phyloP scores from a whole-genome alignment of 73 alveolate genomes.

The Halteria grandinella region DNA sequence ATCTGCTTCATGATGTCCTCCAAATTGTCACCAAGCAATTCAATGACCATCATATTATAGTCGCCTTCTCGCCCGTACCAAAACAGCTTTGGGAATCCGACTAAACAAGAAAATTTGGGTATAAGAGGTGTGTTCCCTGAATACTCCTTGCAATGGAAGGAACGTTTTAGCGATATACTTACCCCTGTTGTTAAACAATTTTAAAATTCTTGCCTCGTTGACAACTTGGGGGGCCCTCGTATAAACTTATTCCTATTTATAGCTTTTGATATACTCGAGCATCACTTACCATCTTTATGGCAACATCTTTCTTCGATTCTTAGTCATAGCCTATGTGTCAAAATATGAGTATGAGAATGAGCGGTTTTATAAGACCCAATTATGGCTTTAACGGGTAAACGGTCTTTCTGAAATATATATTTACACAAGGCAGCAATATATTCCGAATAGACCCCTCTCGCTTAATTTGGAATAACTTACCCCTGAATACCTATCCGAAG shows the following conservation, averaged over 20 bases:
- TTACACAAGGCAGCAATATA: too few relatives aligned
- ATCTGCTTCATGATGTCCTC: slow-evolving; percentile 88
- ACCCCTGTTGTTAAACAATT: background rate
- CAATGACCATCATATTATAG: slow-evolving; percentile 95
- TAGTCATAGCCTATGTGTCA: slow-evolving; percentile 1
- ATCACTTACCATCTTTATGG: slow-evolving; percentile 23
- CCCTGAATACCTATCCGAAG: slow-evolving; percentile 12
- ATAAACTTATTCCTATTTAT: background rate
- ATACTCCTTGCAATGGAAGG: background rate
- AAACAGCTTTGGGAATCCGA: slow-evolving; percentile 92
- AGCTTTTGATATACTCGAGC: background rate
- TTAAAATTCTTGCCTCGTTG: background rate
- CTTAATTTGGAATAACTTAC: too few relatives aligned
- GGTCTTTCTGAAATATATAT: too few relatives aligned
- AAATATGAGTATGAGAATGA: background rate
- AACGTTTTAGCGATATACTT: background rate
- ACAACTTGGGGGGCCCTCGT: background rate
- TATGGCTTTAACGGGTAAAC: too few relatives aligned
- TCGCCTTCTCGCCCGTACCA: slow-evolving; percentile 98
- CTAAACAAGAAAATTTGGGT: background rate
- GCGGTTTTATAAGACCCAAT: too few relatives aligned
- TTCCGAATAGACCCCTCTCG: too few relatives aligned
- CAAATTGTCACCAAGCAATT: slow-evolving; percentile 94
- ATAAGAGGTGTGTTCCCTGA: background rate
- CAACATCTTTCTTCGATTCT: slow-evolving; percentile 26